phyloP scores from a whole-genome alignment of 1,284 basidiomycete genomes.

The Irpex lacteus region DNA sequence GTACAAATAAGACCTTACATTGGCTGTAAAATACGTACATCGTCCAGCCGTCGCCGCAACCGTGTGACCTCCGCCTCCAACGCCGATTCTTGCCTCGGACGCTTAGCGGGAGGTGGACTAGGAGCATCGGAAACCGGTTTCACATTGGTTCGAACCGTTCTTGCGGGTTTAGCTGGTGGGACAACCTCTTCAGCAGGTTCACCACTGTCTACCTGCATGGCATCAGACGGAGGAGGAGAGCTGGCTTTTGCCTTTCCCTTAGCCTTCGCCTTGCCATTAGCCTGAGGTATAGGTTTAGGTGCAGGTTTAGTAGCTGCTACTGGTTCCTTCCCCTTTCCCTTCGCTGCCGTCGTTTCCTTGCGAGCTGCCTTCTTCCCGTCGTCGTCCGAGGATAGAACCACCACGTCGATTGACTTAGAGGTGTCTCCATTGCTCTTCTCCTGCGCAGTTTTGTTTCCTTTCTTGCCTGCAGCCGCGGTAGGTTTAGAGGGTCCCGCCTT shows the following conservation, averaged over 20 bases:
- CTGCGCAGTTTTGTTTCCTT: conserved; percentile 4
- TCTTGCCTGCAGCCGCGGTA: background rate
- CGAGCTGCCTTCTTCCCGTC: conserved; percentile 2
- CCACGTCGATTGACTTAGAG: conserved; percentile 4
- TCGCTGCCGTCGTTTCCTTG: background rate
- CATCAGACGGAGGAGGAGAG: background rate
- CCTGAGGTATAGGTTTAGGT: background rate
- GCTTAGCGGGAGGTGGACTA: conserved; percentile 2
- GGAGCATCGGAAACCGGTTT: background rate
- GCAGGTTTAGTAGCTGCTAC: background rate
- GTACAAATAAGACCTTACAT: background rate
- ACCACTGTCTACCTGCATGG: conserved; percentile 13
- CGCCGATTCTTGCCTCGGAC: conserved; percentile 1
- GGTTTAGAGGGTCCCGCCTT: conserved; percentile 14
- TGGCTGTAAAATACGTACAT: conserved; percentile 6
- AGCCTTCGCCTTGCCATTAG: conserved; percentile 14
- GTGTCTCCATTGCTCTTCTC: background rate
- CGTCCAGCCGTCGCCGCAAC: conserved; percentile 12
- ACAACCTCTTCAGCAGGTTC: background rate
- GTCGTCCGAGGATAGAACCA: conserved; percentile 13
- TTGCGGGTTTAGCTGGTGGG: conserved; percentile 5
- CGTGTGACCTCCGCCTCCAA: conserved; percentile 11
- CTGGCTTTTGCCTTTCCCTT: conserved; percentile 1
- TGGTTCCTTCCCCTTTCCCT: conserved; percentile 4
- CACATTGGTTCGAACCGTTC: conserved; percentile 2